Evolutionary conservation across 306 rosid species (phyloP), one percentile per base, ranked within the genome.

Genomic region (Gynostemma pentaphyllum): DNA sequence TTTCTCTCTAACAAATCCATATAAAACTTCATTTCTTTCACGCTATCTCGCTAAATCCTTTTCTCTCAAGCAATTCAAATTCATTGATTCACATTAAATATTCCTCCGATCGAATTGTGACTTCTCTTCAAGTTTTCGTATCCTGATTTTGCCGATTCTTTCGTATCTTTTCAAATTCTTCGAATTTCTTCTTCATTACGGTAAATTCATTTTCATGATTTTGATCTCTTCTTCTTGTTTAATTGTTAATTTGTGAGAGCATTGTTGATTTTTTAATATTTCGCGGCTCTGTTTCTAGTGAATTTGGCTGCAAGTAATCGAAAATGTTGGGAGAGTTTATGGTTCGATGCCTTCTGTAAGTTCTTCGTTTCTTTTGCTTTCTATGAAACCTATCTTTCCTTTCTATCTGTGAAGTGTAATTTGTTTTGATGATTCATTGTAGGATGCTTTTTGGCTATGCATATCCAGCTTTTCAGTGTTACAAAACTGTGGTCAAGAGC

Each of bases 391-490:
- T 21, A 29, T 67, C 22, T 39, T 61, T 22, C 5, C 62, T 29
- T 19, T 30, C 5, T 5, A 15, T 15, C 9, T 47, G 53, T 29
- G 16, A n/a, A 18, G 23, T 21, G 30, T 52, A 15, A 37, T 21
- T 47, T 30, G 5, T 39, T 26, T 13, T 39, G 32, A 13, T 39
- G 19, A 39, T 60, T n/a, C 22, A 16, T 27, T 9, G 67, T 64
- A 92, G 99, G 51, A 66, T 92, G 76, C 2, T 72, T 21, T 69
- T 88, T 44, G 96, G 95, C 62, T 92, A 92, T 76, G 99, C 95
- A 34, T 92, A 92, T 78, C 99, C 99, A 14, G 99, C 94, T 65
- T 75, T 86, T 21, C 85, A 82, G 78, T 94, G 99, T 69, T 94
- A 82, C 65, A 88, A 80, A 75, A 64, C 77, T 0, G 81, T 94